Evolutionary conservation across 768 basidiomycete species (phyloP).

Genomic region (Gelatoporia subvermispora): DNA sequence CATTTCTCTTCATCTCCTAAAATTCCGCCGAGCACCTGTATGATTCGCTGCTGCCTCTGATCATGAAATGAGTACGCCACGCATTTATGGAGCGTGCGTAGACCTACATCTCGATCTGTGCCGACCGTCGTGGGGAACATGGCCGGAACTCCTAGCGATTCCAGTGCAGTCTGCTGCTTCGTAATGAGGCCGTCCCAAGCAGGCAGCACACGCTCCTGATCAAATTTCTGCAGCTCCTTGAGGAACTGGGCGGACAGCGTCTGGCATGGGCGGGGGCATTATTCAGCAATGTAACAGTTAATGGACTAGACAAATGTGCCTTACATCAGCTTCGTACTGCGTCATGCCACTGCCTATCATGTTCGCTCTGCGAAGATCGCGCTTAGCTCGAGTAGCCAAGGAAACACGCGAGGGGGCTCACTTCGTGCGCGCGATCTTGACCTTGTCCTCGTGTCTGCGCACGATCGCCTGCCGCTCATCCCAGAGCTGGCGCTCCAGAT

Average conservation of each 20-base stretch:
- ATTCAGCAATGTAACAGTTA: conserved; percentile 6
- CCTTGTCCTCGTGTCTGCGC: conserved; percentile 64
- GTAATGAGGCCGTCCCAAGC: conserved; percentile 76
- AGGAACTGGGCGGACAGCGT: conserved; percentile 60
- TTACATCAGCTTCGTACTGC: conserved; percentile 64
- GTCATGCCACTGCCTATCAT: conserved; percentile 63
- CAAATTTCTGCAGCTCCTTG: conserved; percentile 63
- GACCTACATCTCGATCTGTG: conserved; percentile 53
- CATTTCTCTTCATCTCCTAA: conserved; percentile 20
- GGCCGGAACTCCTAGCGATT: conserved; percentile 57
- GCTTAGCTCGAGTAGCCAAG: not conserved
- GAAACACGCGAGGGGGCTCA: conserved; percentile 26
- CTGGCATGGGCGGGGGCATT: conserved; percentile 31
- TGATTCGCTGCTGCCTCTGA: conserved; percentile 67
- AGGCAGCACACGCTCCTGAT: conserved; percentile 59
- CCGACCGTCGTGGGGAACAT: conserved; percentile 57
- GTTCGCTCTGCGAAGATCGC: conserved; percentile 43
- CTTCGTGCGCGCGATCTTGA: conserved; percentile 66
- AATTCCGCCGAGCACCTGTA: conserved; percentile 62
- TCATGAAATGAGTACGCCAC: conserved; percentile 1
- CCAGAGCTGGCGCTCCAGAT: conserved; percentile 65
- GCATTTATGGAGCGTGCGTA: not conserved
- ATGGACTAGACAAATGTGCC: conserved; percentile 17
- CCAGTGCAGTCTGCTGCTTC: conserved; percentile 64
- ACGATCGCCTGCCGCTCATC: conserved; percentile 60